Conservation (phyloP, 2,329 filamentous ascomycete genomes). For the Alternaria novae-zelandiae region DNA sequence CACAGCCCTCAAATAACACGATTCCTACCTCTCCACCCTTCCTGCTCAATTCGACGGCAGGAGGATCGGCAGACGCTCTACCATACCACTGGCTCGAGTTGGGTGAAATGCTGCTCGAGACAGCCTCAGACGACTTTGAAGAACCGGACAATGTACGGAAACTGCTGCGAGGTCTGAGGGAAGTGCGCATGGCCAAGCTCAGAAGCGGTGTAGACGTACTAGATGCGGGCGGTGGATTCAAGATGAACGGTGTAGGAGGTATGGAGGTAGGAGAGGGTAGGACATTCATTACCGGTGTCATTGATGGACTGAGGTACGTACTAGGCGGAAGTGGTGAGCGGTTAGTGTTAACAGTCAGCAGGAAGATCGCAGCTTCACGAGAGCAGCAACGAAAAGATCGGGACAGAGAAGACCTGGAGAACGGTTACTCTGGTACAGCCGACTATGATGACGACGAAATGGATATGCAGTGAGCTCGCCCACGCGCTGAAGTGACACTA, state of each 20-base stretch:
- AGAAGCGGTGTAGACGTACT: constrained; percentile 74
- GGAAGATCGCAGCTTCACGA: constrained; percentile 80
- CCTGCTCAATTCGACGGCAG: constrained; percentile 73
- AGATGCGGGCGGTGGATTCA: constrained; percentile 74
- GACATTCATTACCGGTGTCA: constrained; percentile 81
- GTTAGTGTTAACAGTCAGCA: constrained; percentile 33
- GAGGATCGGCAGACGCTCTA: constrained; percentile 71
- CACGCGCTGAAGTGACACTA: neutral
- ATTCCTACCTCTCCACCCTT: constrained; percentile 69
- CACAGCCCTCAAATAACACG: constrained; percentile 55
- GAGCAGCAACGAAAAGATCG: constrained; percentile 80
- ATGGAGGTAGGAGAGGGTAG: constrained; percentile 92
- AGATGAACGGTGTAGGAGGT: constrained; percentile 81
- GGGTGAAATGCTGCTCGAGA: constrained; percentile 83
- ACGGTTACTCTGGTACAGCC: constrained; percentile 59
- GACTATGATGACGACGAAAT: constrained; percentile 65
- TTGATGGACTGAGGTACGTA: constrained; percentile 75
- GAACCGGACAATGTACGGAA: constrained; percentile 76
- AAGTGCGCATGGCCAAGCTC: constrained; percentile 90
- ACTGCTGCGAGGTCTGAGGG: constrained; percentile 79
- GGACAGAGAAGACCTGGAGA: constrained; percentile 70
- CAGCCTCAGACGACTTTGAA: constrained; percentile 82
- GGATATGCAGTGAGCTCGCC: constrained; percentile 41
- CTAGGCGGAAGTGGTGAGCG: too few relatives aligned
- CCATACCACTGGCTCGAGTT: constrained; percentile 97